A percentile compares a stretch with the other conserved stretches of the same genome.
Conservation (phyloP, 2,329 filamentous ascomycete genomes). For the Alternaria triticina region DNA sequence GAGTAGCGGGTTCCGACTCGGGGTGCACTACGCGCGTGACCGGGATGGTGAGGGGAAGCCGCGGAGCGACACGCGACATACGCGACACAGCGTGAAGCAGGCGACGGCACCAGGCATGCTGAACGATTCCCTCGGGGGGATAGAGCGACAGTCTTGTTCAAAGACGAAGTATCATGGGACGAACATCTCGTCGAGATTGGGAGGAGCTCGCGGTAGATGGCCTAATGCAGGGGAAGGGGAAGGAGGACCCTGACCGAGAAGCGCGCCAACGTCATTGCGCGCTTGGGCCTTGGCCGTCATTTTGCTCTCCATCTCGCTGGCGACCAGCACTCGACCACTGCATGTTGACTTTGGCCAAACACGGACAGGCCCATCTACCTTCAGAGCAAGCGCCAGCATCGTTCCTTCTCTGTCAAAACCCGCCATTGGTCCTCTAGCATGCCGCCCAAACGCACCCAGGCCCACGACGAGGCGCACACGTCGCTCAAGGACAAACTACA, state of each 20-base stretch:
- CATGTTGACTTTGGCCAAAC: conserved; percentile 7
- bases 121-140: neutral
- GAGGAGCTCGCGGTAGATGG: neutral
- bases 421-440: conserved; percentile 27
- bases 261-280: conserved; percentile 21
- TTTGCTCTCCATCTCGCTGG: conserved; percentile 17
- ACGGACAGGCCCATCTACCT: neutral
- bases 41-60: conserved; percentile 17
- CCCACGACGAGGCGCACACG: conserved; percentile 47
- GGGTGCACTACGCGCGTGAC: conserved; percentile 7
- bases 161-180: no score
- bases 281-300: conserved; percentile 15
- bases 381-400: neutral
- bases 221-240: conserved; percentile 12
- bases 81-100: conserved; percentile 3
- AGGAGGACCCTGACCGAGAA: conserved; percentile 14
- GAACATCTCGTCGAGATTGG: neutral
- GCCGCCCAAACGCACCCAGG: conserved; percentile 45
- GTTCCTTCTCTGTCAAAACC: neutral
- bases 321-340: conserved; percentile 8
- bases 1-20: neutral
- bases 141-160: neutral
- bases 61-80: conserved; percentile 12
- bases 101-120: neutral
- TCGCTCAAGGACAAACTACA: conserved; percentile 53